A percentile compares a stretch with the other conserved stretches of the same genome.
Conservation (phyloP, 1,284 basidiomycete genomes). For the Omphalotus olearius region DNA sequence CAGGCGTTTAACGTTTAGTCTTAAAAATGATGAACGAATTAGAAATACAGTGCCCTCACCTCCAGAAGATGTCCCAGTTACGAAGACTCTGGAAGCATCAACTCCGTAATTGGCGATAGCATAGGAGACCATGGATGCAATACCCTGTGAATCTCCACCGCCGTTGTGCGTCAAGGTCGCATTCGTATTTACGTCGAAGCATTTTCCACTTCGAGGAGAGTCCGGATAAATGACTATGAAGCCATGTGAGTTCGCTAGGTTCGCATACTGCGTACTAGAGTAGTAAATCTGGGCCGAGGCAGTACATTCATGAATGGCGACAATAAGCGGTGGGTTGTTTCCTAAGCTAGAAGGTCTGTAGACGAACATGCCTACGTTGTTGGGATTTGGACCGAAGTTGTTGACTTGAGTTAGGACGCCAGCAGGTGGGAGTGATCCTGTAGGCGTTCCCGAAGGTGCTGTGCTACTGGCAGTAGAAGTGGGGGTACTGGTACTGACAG, state of each 20-base stretch:
- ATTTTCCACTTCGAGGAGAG: conserved; percentile 41
- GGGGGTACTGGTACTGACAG: not conserved
- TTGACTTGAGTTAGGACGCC: conserved; percentile 19
- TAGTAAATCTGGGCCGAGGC: conserved; percentile 51
- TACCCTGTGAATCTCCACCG: conserved; percentile 50
- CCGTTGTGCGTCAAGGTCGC: conserved; percentile 50
- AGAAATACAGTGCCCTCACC: not conserved
- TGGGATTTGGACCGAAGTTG: conserved; percentile 25
- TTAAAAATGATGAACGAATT: not conserved
- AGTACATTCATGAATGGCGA: conserved; percentile 49
- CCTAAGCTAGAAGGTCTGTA: conserved; percentile 42
- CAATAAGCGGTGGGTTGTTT: conserved; percentile 41
- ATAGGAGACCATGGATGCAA: conserved; percentile 44
- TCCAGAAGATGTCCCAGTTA: conserved; percentile 49
- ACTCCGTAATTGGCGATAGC: conserved; percentile 46
- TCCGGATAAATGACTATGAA: conserved; percentile 47
- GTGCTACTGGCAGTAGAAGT: conserved; percentile 7
- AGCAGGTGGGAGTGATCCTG: conserved; percentile 16
- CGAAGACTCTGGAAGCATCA: conserved; percentile 41
- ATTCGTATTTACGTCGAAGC: conserved; percentile 51
- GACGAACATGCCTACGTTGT: conserved; percentile 42
- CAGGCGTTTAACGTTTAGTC: not conserved
- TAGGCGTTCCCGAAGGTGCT: conserved; percentile 16
- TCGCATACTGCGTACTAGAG: conserved; percentile 42
- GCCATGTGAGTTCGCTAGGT: conserved; percentile 40